Base-by-base conservation (phyloP, 257 asterid genomes). In the Scutellaria baicalensis region DNA sequence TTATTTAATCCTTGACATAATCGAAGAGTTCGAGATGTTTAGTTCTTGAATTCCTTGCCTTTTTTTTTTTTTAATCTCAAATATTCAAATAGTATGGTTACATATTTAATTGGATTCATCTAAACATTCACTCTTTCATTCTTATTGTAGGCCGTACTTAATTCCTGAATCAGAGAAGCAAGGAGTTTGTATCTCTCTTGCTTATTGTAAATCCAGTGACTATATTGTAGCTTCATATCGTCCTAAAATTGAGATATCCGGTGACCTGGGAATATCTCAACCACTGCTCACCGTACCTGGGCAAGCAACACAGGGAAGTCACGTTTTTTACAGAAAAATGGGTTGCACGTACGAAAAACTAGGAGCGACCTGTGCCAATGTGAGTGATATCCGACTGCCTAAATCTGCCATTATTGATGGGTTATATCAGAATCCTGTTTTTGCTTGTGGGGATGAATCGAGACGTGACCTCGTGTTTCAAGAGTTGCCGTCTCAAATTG, bases 141-240 rank as follows among this genome's bases (percentile, higher is more conserved):
- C 64, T 58, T 64, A 45, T 69, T 72, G 71, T 43, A 93, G 97
- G 93, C 83, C 90, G n/a, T 59, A 20, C 69, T 69, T 87, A 69
- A 61, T 93, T 60, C 89, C 95, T 27, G 91, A 81, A 80, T 87
- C 97, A 50, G 86, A 82, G 51, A 78, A 72, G 66, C 88, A 86
- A 74, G 98, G 99, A 60, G 92, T 91, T 68, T 94, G 99, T 71
- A 88, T 94, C 68, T 89, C 99, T 68, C 91, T 89, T 59, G 89
- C 99, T 70, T 85, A 73, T 67, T 81, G 88, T 72, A 67, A 81
- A 59, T 47, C 66, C 17, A 76, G 75, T 27, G 86, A 84, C 36
- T 83, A 94, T 65, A 78, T 91, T 71, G 94, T 89, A 64, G 96
- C 97, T 59, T 79, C 97, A 65, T 94, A 84, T 80, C 99, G 97